Evolutionary conservation across 495 filamentous ascomycete genomes (phyloP), one percentile per base, ranked within the genome.

Genomic region (Podospora didyma): DNA sequence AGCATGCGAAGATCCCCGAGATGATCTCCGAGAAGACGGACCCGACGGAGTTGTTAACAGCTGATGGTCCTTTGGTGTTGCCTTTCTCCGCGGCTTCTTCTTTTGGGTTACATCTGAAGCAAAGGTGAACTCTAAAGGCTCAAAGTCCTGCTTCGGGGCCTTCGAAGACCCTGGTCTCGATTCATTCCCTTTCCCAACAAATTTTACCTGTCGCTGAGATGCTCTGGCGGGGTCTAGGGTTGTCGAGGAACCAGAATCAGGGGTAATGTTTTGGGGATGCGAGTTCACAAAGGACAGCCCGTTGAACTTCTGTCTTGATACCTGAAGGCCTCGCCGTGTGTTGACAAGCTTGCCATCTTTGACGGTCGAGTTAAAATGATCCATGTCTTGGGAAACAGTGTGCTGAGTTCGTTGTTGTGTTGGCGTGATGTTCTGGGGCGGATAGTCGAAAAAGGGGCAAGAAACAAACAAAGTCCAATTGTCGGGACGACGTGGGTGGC

Each of bases 361-460:
- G 47, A 70, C 35, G 0, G 67, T 67, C 12, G 62, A 53, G 55
- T 70, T 70, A 59, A 66, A 70, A 51, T 70, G 64, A 20, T 70
- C 64, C 67, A 70, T 70, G 12, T 11, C 50, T 24, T 34, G 12
- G 22, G 20, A 24, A n/a, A 24, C 22, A 46, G 7, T 48, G 3
- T 12, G 22, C 6, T 22, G 20, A 6, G n/a, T n/a, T n/a, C n/a
- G n/a, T n/a, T n/a, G 14, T 22, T 22, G 45, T 11, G 45, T 47
- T 47, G 45, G 12, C 16, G 20, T n/a, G n/a, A n/a, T n/a, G n/a
- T n/a, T n/a, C n/a, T n/a, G 22, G 45, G 19, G 19, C 14, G 45
- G 20, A 7, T 42, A 14, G n/a, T 42, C 39, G 39, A 42, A 42
- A n/a, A 42, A 42, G 39, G 39, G 39, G 39, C 39, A 42, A 42